Base-by-base conservation (phyloP, 495 filamentous ascomycete genomes). In the Neurospora sp. region DNA sequence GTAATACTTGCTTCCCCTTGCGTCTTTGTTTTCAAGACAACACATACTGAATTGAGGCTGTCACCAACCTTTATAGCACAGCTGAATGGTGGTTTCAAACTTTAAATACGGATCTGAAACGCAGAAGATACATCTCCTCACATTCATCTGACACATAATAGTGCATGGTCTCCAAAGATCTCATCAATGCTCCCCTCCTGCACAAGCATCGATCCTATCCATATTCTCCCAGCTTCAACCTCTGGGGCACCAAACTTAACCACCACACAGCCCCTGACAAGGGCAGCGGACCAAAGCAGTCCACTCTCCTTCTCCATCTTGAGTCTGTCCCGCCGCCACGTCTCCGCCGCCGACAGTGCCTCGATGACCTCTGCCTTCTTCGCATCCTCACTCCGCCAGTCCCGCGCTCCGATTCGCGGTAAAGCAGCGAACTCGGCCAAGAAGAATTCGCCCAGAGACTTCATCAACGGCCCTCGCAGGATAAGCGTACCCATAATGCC, bases 251-350 rank as follows among this genome's bases (percentile, higher is more conserved):
- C 86, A 79, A 98, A 96, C 83, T 98, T 99, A 35, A 98, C 91
- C 27, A 98, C 85, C 10, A 94, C 90, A 76, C 93, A 97, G 2
- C 93, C 93, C 9, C 94, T 87, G 38, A 97, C 89, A 41, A 86
- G 87, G 31, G 94, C 92, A 18, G 93, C 94, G 27, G 94, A 97
- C 93, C 94, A 99, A 0, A 96, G 85, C 8, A 95, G 79, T 70
- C 86, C 85, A 71, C 88, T 85, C 27, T 82, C 79, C 74, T 83
- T 85, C 81, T 91, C 92, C 78, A 86, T 81, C 72, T 78, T 71
- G 8, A 87, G 79, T 66, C 88, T 82, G 18, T 69, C 74, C 48
- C 71, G 71, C 70, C 85, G 80, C 85, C 86, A 87, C 40, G 71
- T 76, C 72, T 87, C 81, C 69, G 80, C 73, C 39, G 79, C 76